Percentiles rank a stretch among this genome's conserved stretches.
Evolutionary conservation across 139 green algal genomes (phyloP).

Genomic region (Yamagishiella unicocca): DNA sequence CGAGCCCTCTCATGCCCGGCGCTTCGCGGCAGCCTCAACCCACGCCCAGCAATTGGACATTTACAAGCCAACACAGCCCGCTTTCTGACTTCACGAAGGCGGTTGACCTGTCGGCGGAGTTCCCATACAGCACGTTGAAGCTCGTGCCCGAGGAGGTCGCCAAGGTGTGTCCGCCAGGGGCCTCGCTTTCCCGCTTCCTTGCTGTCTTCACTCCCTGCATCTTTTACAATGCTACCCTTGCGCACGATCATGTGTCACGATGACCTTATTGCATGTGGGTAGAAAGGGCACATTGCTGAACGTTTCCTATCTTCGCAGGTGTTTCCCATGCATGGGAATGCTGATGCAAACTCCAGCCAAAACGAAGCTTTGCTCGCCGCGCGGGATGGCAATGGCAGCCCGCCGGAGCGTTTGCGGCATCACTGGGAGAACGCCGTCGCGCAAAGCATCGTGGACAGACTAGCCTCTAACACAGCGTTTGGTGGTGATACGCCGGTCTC

Average conservation of each 20-base stretch:
- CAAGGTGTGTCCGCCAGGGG: neutral
- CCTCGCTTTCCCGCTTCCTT: too few relatives aligned
- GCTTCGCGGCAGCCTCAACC: neutral
- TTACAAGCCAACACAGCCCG: slow-evolving; percentile 16
- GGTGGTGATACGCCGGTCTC: neutral
- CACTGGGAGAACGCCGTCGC: neutral
- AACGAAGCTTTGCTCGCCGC: too few relatives aligned
- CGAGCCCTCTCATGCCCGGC: neutral
- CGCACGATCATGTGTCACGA: too few relatives aligned
- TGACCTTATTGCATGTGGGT: too few relatives aligned
- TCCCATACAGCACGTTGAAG: neutral
- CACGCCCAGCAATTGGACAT: neutral
- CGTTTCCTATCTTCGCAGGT: too few relatives aligned
- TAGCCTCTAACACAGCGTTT: neutral
- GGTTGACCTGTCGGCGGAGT: slow-evolving; percentile 24
- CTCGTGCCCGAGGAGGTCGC: neutral
- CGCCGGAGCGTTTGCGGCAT: neutral
- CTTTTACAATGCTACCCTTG: too few relatives aligned
- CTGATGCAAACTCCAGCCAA: too few relatives aligned
- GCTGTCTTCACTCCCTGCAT: too few relatives aligned
- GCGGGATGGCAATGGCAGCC: too few relatives aligned
- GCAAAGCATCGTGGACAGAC: neutral
- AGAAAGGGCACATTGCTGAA: too few relatives aligned
- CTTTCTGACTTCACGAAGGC: slow-evolving; percentile 2
- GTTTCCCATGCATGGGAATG: too few relatives aligned